These are phyloP conservation scores for Gorgonomyces haynaldii DNA, from an alignment of 192 early-diverging fungal species.

Conservation along the genomic window DNA sequence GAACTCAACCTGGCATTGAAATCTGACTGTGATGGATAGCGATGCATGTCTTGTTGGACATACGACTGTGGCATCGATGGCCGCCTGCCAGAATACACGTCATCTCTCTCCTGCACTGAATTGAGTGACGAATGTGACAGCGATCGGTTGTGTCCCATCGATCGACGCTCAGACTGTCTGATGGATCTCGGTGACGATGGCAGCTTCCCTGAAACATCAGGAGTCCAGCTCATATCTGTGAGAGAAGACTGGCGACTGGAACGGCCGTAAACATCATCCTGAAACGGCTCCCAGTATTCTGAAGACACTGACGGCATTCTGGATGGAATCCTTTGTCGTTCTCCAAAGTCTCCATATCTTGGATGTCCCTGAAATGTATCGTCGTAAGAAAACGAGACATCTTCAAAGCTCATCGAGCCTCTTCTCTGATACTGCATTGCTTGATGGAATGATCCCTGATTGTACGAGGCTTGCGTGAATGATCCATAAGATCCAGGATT, in stretches of 20 bases:
- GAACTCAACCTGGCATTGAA: too few species aligned
- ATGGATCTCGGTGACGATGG: too few species aligned
- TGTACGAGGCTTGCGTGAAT: neutral
- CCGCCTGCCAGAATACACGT: too few species aligned
- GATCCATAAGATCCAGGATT: neutral
- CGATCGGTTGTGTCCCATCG: too few species aligned
- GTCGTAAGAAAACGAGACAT: neutral
- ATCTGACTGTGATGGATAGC: too few species aligned
- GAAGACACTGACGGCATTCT: slow-evolving; percentile 7
- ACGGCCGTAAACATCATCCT: neutral
- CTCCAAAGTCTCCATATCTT: slow-evolving; percentile 6
- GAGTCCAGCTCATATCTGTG: neutral
- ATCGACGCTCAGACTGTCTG: too few species aligned
- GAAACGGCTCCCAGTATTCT: slow-evolving; percentile 7
- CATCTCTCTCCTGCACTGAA: too few species aligned
- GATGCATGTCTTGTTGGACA: too few species aligned
- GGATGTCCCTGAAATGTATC: slow-evolving; percentile 8
- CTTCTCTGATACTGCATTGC: slow-evolving; percentile 6
- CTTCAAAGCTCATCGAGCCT: neutral
- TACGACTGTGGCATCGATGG: too few species aligned
- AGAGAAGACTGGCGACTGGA: slow-evolving; percentile 2
- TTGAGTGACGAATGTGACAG: too few species aligned
- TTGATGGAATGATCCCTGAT: neutral
- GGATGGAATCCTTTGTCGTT: slow-evolving; percentile 2
- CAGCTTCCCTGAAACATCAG: too few species aligned